Conservation (phyloP, 176 grass and related monocot species). For the Thinopyrum elongatum region DNA sequence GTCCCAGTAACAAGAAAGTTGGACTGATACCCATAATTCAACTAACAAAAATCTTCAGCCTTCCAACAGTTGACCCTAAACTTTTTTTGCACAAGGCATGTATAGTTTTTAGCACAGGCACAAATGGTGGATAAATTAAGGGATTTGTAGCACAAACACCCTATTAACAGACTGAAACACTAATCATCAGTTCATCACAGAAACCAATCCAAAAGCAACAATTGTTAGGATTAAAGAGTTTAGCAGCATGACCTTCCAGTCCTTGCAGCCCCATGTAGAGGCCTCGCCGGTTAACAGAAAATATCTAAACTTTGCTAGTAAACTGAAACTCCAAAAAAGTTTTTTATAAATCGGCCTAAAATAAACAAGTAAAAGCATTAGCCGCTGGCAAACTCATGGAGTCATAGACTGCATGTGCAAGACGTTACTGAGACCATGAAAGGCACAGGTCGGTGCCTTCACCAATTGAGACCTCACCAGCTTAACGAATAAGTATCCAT, state of each 20-base stretch:
- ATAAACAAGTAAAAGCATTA: conserved; percentile 1
- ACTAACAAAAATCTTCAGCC: neutral
- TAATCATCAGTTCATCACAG: neutral
- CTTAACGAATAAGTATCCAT: neutral
- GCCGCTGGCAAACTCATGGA: neutral
- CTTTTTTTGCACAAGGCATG: neutral
- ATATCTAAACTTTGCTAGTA: neutral
- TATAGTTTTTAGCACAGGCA: neutral
- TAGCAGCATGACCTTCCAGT: neutral
- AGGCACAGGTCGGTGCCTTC: neutral
- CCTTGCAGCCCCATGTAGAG: neutral
- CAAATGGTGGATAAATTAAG: neutral
- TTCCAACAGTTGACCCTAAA: neutral
- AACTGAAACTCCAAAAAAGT: neutral
- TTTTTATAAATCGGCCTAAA: neutral
- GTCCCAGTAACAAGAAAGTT: neutral
- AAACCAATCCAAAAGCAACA: neutral
- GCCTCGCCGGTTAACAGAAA: neutral
- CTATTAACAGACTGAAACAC: neutral
- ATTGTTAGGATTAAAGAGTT: neutral
- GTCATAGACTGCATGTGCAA: neutral
- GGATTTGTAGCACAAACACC: neutral
- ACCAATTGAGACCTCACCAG: neutral
- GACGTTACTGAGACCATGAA: neutral
- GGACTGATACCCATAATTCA: neutral